These are phyloP conservation scores for Ogataea zsoltii DNA, from an alignment of 805 yeast genomes.

Conservation along the genomic window DNA sequence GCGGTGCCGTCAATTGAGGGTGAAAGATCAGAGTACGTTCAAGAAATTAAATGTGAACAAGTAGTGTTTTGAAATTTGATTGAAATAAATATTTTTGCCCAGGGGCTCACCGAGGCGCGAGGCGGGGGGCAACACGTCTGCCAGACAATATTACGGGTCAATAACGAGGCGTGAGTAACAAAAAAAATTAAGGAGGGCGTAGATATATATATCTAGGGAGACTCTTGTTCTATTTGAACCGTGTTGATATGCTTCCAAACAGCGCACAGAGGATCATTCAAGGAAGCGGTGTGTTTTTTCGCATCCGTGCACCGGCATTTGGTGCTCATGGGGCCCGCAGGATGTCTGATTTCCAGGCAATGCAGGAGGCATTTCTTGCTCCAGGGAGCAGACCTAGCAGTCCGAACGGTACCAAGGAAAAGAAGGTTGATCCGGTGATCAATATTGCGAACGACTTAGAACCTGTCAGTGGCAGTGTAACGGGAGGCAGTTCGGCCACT, in stretches of 20 bases:
- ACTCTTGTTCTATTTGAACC: too few relatives aligned
- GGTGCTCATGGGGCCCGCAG: too few relatives aligned
- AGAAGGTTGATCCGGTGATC: constrained; percentile 26
- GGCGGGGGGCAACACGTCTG: neutral
- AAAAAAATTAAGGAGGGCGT: too few relatives aligned
- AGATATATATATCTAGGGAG: too few relatives aligned
- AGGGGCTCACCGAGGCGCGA: neutral
- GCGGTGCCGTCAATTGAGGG: too few relatives aligned
- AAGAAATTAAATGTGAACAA: neutral
- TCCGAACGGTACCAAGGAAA: constrained; percentile 1
- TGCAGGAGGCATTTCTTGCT: constrained; percentile 8
- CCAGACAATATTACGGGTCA: neutral
- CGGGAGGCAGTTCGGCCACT: too few relatives aligned
- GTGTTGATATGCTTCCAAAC: too few relatives aligned
- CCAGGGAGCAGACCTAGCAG: neutral
- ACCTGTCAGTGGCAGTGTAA: too few relatives aligned
- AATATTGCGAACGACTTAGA: constrained; percentile 13
- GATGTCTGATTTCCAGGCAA: constrained; percentile 8
- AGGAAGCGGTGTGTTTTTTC: too few relatives aligned
- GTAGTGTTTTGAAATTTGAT: neutral
- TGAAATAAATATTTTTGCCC: neutral
- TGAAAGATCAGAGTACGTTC: neutral
- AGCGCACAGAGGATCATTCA: too few relatives aligned
- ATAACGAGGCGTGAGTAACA: too few relatives aligned
- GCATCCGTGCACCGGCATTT: too few relatives aligned